These are phyloP conservation scores for Eucalyptus paniculata DNA, from an alignment of 345 rosid genomes.

Conservation along the genomic window DNA sequence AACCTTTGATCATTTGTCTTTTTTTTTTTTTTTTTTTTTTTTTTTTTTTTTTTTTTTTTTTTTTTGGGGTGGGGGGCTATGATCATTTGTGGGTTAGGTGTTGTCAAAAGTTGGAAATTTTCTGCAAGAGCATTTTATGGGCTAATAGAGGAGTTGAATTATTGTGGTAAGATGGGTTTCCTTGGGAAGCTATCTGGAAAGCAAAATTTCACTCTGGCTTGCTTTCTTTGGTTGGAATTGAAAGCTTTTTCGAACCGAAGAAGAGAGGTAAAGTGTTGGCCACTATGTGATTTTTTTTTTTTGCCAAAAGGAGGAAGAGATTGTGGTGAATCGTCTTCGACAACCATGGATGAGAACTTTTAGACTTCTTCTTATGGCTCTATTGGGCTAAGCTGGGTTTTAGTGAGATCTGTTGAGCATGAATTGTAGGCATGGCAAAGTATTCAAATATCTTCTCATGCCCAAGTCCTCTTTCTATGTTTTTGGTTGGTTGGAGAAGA, in stretches of 20 bases:
- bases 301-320: not conserved
- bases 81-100: not conserved
- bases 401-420: not conserved
- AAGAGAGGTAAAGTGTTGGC: not conserved
- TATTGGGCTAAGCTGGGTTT: not conserved
- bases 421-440: not conserved
- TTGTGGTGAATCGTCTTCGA: not conserved
- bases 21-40: too few species aligned
- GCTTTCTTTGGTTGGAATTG: not conserved
- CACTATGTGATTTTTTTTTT: not conserved
- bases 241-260: not conserved
- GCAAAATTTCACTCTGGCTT: not conserved
- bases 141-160: not conserved
- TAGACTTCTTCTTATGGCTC: not conserved
- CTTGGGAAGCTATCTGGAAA: not conserved
- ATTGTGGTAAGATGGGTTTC: not conserved
- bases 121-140: not conserved
- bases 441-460: not conserved
- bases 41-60: too few species aligned
- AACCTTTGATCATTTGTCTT: not conserved
- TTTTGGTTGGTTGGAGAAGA: not conserved
- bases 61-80: not conserved
- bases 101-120: not conserved
- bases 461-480: not conserved
- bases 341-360: not conserved